Percentiles rank a stretch among this genome's conserved stretches.
These are phyloP conservation scores for Narthecium ossifragum DNA, from an alignment of 106 monocot genomes.

Conservation along the genomic window DNA sequence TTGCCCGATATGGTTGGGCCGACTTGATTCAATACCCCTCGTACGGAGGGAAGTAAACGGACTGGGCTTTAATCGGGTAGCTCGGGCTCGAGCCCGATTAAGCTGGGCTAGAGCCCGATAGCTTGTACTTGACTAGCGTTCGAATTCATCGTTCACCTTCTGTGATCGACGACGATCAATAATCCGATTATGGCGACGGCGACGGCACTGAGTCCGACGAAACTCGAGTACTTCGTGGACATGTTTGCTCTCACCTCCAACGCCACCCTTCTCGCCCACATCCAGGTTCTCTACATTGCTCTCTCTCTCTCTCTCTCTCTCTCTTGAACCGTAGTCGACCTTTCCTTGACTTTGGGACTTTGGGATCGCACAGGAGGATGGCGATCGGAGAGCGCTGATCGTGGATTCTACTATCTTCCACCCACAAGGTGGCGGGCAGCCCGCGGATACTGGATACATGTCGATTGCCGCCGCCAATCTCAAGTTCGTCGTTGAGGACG, in stretches of 20 bases:
- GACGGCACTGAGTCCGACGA: slow-evolving; percentile 21
- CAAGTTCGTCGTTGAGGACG: slow-evolving; percentile 71
- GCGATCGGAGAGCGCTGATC: slow-evolving; percentile 40
- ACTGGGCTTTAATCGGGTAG: too few species aligned
- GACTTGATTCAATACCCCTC: too few species aligned
- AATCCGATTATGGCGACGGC: too few species aligned
- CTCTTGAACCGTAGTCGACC: neutral
- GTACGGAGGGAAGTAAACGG: too few species aligned
- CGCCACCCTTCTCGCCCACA: slow-evolving; percentile 34
- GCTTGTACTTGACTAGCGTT: too few species aligned
- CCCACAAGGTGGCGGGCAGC: slow-evolving; percentile 85
- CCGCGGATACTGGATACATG: slow-evolving; percentile 61
- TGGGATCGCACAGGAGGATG: slow-evolving; percentile 25
- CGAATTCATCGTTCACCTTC: too few species aligned
- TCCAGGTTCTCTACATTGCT: slow-evolving; percentile 26
- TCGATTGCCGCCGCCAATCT: slow-evolving; percentile 2
- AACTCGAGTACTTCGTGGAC: slow-evolving; percentile 59
- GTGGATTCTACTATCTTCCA: slow-evolving; percentile 76
- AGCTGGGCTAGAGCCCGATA: too few species aligned
- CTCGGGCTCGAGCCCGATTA: too few species aligned
- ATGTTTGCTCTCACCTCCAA: slow-evolving; percentile 36
- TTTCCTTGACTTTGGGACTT: too few species aligned
- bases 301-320: neutral
- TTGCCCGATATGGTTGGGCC: too few species aligned
- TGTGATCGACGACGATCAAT: too few species aligned